These are phyloP conservation scores for Coelastrella sp. DNA, from an alignment of 139 green algal genomes.

Conservation along the genomic window DNA sequence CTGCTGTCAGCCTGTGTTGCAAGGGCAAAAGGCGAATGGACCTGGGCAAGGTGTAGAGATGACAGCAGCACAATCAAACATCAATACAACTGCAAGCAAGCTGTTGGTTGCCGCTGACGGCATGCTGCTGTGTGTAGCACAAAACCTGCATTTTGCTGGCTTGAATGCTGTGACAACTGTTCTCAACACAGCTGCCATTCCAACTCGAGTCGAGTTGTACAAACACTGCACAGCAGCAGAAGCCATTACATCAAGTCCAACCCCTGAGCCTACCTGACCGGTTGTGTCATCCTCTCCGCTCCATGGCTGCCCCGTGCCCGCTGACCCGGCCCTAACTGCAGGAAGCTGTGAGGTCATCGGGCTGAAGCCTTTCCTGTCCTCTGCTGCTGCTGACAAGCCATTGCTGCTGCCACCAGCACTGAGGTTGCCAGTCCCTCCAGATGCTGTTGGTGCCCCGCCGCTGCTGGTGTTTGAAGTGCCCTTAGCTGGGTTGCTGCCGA, in stretches of 20 bases:
- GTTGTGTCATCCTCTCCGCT: not conserved
- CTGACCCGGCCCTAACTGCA: not conserved
- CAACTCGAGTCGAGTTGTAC: too few relatives aligned
- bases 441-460: not conserved
- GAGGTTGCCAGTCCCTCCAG: not conserved
- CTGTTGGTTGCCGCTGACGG: not conserved
- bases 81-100: not conserved
- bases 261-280: not conserved
- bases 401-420: conserved; percentile 7
- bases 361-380: not conserved
- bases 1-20: conserved; percentile 19
- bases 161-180: too few relatives aligned
- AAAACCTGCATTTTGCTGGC: too few relatives aligned
- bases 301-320: not conserved
- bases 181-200: too few relatives aligned
- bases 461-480: not conserved
- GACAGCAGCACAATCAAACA: not conserved
- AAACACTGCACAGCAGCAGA: not conserved
- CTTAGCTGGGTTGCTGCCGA: not conserved
- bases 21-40: not conserved
- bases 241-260: not conserved
- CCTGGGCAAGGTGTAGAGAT: not conserved
- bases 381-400: not conserved
- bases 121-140: too few relatives aligned
- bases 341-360: conserved; percentile 38